A percentile compares a stretch with the other conserved stretches of the same genome.
These are phyloP conservation scores for Globisporangium acanthophoron DNA, from an alignment of 352 stramenopile species.

Conservation along the genomic window DNA sequence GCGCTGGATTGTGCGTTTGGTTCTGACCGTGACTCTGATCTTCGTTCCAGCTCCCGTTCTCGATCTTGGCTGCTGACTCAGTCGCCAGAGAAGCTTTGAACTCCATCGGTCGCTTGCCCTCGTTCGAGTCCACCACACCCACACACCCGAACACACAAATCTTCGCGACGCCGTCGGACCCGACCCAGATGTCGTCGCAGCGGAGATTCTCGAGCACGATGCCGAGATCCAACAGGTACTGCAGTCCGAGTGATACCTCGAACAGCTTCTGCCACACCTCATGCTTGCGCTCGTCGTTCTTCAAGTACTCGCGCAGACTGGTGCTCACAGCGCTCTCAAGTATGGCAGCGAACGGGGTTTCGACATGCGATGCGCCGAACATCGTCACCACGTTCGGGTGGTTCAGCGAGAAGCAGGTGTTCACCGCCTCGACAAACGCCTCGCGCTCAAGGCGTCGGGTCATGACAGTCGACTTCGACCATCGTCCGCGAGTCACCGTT, in stretches of 20 bases:
- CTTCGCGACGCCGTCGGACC: conserved; percentile 2
- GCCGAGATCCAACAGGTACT: conserved; percentile 16
- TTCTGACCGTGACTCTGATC: neutral
- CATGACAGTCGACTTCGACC: neutral
- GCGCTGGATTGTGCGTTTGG: too few species aligned
- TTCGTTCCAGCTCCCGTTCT: too few species aligned
- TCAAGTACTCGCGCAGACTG: neutral
- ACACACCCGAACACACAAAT: neutral
- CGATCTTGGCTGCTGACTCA: too few species aligned
- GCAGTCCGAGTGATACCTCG: conserved; percentile 22
- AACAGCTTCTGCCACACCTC: conserved; percentile 8
- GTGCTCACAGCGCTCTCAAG: neutral
- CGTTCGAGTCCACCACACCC: too few species aligned
- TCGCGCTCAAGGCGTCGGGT: neutral
- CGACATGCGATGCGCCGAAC: conserved; percentile 15
- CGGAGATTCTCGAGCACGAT: neutral
- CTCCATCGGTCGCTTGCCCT: too few species aligned
- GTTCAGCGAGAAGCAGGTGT: conserved; percentile 24
- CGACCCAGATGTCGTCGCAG: neutral
- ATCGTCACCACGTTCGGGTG: conserved; percentile 16
- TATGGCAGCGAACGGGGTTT: neutral
- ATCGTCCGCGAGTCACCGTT: neutral
- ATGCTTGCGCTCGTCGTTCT: neutral
- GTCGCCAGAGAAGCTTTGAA: too few species aligned
- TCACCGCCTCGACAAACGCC: neutral